phyloP scores from a whole-genome alignment of 225 moss, liverwort and hornwort species.

The Thuidium tamariscinum region DNA sequence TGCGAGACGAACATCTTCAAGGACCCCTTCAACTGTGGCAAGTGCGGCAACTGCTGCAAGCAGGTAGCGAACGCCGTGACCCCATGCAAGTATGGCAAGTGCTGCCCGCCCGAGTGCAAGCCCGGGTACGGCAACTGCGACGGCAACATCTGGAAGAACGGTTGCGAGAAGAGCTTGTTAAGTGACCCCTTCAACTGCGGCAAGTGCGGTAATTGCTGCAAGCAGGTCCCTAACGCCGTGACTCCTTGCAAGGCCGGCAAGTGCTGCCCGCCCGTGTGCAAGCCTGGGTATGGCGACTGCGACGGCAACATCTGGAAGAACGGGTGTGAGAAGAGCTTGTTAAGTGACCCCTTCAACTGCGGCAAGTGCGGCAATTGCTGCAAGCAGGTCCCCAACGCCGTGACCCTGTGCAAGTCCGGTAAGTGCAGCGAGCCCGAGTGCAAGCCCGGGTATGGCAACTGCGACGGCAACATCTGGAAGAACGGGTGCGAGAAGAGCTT shows the following conservation, averaged over 20 bases:
- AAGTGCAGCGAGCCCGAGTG: neutral
- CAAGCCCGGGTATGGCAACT: neutral
- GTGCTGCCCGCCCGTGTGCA: neutral
- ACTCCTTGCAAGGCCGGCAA: neutral
- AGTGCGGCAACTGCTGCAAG: slow-evolving; percentile 2
- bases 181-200: neutral
- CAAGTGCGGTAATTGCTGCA: neutral
- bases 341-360: neutral
- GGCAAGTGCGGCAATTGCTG: neutral
- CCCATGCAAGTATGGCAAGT: neutral
- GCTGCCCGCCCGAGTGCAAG: neutral
- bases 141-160: neutral
- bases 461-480: neutral
- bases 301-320: neutral
- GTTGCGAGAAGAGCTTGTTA: neutral
- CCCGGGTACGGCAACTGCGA: neutral
- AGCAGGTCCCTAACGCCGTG: neutral
- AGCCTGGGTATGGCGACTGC: neutral
- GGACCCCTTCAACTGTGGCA: neutral
- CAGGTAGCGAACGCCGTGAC: neutral
- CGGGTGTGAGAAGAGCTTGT: neutral
- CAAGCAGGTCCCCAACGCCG: neutral
- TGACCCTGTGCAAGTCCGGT: neutral
- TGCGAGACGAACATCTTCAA: neutral
- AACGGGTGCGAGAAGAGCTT: neutral